Conservation (phyloP, 2,329 filamentous ascomycete species). For the Bisporella sp. region DNA sequence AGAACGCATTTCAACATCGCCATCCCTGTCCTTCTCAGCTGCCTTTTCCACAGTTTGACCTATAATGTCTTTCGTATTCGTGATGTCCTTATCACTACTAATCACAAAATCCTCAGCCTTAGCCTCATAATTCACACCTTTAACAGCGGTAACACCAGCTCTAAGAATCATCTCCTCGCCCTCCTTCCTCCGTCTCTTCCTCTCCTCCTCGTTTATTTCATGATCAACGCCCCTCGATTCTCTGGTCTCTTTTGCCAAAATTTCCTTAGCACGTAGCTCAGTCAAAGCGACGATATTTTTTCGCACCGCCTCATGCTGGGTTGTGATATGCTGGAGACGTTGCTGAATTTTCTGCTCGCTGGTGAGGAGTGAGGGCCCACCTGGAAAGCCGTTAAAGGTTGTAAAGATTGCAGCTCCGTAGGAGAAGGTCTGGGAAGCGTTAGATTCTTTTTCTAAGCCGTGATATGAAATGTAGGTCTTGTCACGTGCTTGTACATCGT, state of each 20-base stretch:
- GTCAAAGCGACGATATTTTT: conserved; percentile 15
- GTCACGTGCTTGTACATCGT: not conserved
- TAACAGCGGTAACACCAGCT: too few species aligned
- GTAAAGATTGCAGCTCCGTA: conserved; percentile 17
- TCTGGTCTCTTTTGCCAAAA: conserved; percentile 7
- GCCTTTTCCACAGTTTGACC: too few species aligned
- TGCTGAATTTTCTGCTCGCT: conserved; percentile 10
- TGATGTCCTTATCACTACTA: too few species aligned
- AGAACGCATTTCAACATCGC: too few species aligned
- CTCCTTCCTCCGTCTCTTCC: too few species aligned
- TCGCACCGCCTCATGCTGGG: conserved; percentile 18
- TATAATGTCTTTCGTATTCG: too few species aligned
- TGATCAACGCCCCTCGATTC: conserved; percentile 8
- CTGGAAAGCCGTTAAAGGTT: conserved; percentile 16
- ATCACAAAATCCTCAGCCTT: too few species aligned
- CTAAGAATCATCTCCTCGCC: too few species aligned
- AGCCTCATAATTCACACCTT: too few species aligned
- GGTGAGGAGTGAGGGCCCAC: not conserved
- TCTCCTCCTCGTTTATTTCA: too few species aligned
- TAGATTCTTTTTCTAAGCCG: not conserved
- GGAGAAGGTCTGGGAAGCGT: conserved; percentile 2
- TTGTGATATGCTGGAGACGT: conserved; percentile 15
- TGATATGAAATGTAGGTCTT: not conserved
- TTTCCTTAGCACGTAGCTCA: conserved; percentile 6
- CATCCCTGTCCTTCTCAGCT: too few species aligned